A percentile compares a stretch with the other conserved stretches of the same genome.
phyloP scores from a whole-genome alignment of 2,329 filamentous ascomycete species.

The Ceratocystis ficicola region DNA sequence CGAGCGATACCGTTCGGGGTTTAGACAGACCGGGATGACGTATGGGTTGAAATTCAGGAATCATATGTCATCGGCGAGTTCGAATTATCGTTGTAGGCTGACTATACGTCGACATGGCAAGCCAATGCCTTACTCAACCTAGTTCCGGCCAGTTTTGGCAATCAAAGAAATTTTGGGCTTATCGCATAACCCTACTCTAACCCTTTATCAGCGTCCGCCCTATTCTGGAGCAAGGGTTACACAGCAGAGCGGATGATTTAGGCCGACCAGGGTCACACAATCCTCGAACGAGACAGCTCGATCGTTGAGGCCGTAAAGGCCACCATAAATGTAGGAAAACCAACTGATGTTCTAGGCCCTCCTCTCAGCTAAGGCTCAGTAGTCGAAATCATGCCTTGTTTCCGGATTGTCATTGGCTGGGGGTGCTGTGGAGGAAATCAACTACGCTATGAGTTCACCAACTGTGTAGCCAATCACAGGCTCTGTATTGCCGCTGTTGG shows the following conservation, averaged over 20 bases:
- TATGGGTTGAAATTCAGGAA: not conserved
- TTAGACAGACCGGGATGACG: not conserved
- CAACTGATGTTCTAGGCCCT: not conserved
- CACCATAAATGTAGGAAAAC: too few species aligned
- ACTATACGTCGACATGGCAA: not conserved
- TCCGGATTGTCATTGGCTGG: not conserved
- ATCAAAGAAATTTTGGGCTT: slow-evolving; percentile 11
- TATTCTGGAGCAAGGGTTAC: not conserved
- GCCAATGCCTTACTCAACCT: not conserved
- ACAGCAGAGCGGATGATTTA: not conserved
- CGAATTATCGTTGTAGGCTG: not conserved
- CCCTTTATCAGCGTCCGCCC: not conserved
- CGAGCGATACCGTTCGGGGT: too few species aligned
- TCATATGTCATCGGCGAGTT: not conserved
- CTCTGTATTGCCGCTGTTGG: not conserved
- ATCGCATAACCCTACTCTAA: not conserved
- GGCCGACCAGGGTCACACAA: too few species aligned
- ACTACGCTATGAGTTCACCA: not conserved
- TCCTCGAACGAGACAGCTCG: too few species aligned
- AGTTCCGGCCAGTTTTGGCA: not conserved
- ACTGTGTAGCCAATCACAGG: not conserved
- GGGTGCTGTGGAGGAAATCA: not conserved
- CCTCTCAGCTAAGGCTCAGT: not conserved
- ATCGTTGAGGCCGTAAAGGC: too few species aligned
- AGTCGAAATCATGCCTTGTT: not conserved